Evolutionary conservation across 2,329 filamentous ascomycete genomes (phyloP).

Genomic region (Fusarium denticulatum): DNA sequence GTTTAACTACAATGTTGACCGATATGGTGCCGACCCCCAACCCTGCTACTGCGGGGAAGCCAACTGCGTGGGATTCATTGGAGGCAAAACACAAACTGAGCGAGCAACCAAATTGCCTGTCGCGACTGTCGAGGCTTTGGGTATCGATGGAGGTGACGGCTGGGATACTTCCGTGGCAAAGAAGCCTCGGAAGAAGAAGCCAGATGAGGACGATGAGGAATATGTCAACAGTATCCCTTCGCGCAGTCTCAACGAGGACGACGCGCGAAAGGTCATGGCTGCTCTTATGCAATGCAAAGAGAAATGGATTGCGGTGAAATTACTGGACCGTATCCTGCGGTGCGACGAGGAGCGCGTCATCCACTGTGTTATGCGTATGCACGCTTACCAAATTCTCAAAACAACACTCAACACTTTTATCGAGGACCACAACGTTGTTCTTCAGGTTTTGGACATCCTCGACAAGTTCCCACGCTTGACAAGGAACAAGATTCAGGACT

Average conservation of each 20-base stretch:
- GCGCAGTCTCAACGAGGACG: slow-evolving; percentile 80
- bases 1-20: slow-evolving; percentile 99
- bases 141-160: slow-evolving; percentile 89
- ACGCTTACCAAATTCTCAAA: slow-evolving; percentile 95
- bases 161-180: slow-evolving; percentile 93
- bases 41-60: slow-evolving; percentile 95
- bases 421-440: slow-evolving; percentile 87
- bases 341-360: slow-evolving; percentile 88
- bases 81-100: slow-evolving; percentile 97
- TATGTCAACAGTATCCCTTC: slow-evolving; percentile 91
- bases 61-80: slow-evolving; percentile 96
- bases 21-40: slow-evolving; percentile 95
- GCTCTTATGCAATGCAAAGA: slow-evolving; percentile 97
- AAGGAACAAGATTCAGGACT: slow-evolving; percentile 95
- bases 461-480: slow-evolving; percentile 90
- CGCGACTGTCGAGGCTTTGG: slow-evolving; percentile 91
- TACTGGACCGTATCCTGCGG: slow-evolving; percentile 86
- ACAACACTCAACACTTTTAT: slow-evolving; percentile 85
- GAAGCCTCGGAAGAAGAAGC: slow-evolving; percentile 92
- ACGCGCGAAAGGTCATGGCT: slow-evolving; percentile 94
- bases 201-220: slow-evolving; percentile 90
- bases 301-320: slow-evolving; percentile 98
- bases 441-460: slow-evolving; percentile 90
- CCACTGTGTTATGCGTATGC: slow-evolving; percentile 92
- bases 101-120: slow-evolving; percentile 90